A percentile compares a stretch with the other conserved stretches of the same genome.
phyloP scores from a whole-genome alignment of 2,329 filamentous ascomycete genomes.

The Scedosporium apiospermum region DNA sequence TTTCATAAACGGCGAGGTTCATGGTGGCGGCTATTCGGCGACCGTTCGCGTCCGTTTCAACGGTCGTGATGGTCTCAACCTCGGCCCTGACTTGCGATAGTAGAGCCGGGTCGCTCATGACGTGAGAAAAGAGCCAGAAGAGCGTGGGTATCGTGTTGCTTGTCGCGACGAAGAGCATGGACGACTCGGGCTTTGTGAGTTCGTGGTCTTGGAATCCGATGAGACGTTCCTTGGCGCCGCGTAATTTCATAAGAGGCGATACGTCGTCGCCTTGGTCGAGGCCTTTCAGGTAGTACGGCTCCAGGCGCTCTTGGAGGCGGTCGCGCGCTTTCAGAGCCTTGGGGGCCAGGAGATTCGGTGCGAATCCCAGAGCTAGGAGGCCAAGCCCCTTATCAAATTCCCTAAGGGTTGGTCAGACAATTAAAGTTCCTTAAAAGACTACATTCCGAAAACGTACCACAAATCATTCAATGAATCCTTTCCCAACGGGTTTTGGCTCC shows the following conservation, averaged over 20 bases:
- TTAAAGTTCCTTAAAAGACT: neutral
- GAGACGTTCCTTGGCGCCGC: conserved; percentile 17
- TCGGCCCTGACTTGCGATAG: conserved; percentile 4
- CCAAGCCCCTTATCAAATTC: conserved; percentile 11
- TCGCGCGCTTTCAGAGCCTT: conserved; percentile 19
- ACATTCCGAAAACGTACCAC: conserved; percentile 7
- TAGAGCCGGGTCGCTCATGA: conserved; percentile 19
- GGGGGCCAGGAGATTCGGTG: conserved; percentile 19
- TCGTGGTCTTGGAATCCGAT: conserved; percentile 18
- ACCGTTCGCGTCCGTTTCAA: neutral
- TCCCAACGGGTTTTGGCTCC: conserved; percentile 29
- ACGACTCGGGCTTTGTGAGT: conserved; percentile 20
- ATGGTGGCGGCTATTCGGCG: conserved; percentile 15
- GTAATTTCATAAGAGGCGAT: conserved; percentile 18
- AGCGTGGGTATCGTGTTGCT: conserved; percentile 26
- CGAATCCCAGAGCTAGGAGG: conserved; percentile 19
- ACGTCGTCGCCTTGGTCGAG: conserved; percentile 17
- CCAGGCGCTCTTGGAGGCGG: conserved; percentile 17
- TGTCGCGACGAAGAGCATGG: conserved; percentile 18
- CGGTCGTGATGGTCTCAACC: neutral
- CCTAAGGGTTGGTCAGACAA: neutral
- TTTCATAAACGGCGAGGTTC: conserved; percentile 26
- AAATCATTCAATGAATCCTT: conserved; percentile 12
- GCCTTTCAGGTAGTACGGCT: conserved; percentile 19
- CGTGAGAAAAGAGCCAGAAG: conserved; percentile 24